Evolutionary conservation across 2,329 filamentous ascomycete genomes (phyloP).

Genomic region (Apiospora saccharicola): DNA sequence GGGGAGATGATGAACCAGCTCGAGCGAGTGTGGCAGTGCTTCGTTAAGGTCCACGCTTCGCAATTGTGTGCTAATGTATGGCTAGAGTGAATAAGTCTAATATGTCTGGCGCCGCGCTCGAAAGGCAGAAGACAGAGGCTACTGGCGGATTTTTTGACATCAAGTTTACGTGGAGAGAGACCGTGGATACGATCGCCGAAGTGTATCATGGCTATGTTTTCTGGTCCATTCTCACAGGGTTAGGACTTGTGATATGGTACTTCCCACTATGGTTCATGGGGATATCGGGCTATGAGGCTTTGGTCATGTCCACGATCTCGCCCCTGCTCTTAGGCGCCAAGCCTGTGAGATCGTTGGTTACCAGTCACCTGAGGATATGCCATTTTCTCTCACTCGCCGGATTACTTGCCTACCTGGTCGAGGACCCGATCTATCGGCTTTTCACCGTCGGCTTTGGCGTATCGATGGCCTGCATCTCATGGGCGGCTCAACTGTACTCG

Average conservation of each 20-base stretch:
- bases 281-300: constrained; percentile 92
- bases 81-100: constrained; percentile 54
- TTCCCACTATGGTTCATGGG: constrained; percentile 99
- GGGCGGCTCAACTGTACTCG: constrained; percentile 81
- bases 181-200: constrained; percentile 84
- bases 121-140: constrained; percentile 82
- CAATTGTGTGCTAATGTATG: constrained; percentile 21
- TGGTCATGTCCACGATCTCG: constrained; percentile 85
- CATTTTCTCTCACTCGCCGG: constrained; percentile 83
- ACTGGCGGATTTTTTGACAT: constrained; percentile 73
- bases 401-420: constrained; percentile 79
- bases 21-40: constrained; percentile 20
- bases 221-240: constrained; percentile 91
- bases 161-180: constrained; percentile 75
- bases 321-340: constrained; percentile 80
- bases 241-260: constrained; percentile 93
- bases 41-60: not conserved
- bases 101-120: constrained; percentile 58
- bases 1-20: not conserved
- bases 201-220: constrained; percentile 96
- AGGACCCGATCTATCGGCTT: constrained; percentile 76
- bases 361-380: constrained; percentile 72
- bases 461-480: constrained; percentile 80
- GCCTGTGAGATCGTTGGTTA: constrained; percentile 70
- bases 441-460: constrained; percentile 84